phyloP scores from a whole-genome alignment of 805 yeast genomes.

The Hanseniaspora hatyaiensis region DNA sequence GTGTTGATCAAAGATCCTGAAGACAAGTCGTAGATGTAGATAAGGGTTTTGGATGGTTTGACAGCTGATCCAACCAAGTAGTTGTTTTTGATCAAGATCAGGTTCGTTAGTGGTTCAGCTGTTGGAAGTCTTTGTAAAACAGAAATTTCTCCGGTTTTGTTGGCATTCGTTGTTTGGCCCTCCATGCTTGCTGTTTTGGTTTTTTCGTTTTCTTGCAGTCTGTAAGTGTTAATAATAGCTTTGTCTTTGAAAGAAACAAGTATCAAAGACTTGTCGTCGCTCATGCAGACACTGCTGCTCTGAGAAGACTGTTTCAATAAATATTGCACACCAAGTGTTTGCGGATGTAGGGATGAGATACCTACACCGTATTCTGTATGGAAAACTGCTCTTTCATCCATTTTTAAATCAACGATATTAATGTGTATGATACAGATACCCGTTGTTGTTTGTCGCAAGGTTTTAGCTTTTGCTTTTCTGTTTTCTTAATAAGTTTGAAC shows the following conservation, averaged over 20 bases:
- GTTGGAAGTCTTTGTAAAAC: conserved; percentile 71
- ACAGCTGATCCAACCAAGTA: conserved; percentile 59
- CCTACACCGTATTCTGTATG: conserved; percentile 16
- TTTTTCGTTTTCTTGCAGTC: conserved; percentile 45
- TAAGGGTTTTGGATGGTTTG: conserved; percentile 27
- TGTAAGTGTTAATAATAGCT: conserved; percentile 64
- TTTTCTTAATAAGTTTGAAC: no score
- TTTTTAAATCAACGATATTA: background rate
- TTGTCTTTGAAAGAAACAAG: conserved; percentile 29
- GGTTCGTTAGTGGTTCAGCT: conserved; percentile 56
- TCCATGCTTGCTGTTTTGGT: background rate
- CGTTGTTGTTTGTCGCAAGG: no score
- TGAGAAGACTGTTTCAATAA: conserved; percentile 11
- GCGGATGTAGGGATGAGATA: conserved; percentile 14
- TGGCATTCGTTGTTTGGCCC: no score
- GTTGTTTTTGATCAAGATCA: conserved; percentile 21
- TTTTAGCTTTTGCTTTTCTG: no score
- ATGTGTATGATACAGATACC: no score
- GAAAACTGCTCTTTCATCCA: conserved; percentile 16
- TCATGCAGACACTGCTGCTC: conserved; percentile 2
- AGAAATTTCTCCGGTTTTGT: conserved; percentile 31
- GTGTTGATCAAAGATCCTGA: conserved; percentile 63
- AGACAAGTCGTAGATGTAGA: conserved; percentile 74
- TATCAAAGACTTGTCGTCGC: background rate
- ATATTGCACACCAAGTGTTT: conserved; percentile 13